Evolutionary conservation across 345 rosid species (phyloP).

Genomic region (Diplotaxis tenuifolia): DNA sequence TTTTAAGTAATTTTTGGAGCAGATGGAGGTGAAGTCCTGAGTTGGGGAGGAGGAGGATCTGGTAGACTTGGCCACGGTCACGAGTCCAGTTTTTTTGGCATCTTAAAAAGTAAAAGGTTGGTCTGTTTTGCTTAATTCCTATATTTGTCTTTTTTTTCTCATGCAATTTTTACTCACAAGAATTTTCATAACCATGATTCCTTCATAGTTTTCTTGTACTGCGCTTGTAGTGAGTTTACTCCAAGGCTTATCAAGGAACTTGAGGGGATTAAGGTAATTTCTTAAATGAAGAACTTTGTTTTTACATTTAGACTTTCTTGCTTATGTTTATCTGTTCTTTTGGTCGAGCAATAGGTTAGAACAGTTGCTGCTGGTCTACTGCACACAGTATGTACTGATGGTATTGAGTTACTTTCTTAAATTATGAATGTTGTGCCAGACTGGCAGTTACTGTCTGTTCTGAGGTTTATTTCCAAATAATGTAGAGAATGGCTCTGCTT

Average conservation of each 20-base stretch:
- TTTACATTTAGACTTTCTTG: constrained; percentile 7
- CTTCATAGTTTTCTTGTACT: constrained; percentile 23
- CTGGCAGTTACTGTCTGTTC: constrained; percentile 1
- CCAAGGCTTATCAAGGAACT: constrained; percentile 92
- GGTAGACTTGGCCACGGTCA: constrained; percentile 94
- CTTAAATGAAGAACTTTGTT: not conserved
- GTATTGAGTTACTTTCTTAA: constrained; percentile 40
- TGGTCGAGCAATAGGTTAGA: constrained; percentile 49
- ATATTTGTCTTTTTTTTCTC: constrained; percentile 6
- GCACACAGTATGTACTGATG: constrained; percentile 86
- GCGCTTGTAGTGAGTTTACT: constrained; percentile 72
- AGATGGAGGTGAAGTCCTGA: constrained; percentile 79
- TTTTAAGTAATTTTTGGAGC: constrained; percentile 20
- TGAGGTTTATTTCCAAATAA: constrained; percentile 29
- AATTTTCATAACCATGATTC: not conserved
- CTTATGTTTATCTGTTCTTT: constrained; percentile 31
- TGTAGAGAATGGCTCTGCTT: constrained; percentile 78
- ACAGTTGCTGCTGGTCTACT: constrained; percentile 84
- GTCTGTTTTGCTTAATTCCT: constrained; percentile 10
- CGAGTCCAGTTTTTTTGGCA: constrained; percentile 63
- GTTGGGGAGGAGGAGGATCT: constrained; percentile 89
- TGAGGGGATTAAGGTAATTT: constrained; percentile 72
- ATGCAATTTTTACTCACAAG: not conserved
- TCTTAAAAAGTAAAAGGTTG: constrained; percentile 69
- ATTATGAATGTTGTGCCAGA: not conserved